Evolutionary conservation across 2,329 filamentous ascomycete genomes (phyloP).

Genomic region (Rachicladosporium sp.): DNA sequence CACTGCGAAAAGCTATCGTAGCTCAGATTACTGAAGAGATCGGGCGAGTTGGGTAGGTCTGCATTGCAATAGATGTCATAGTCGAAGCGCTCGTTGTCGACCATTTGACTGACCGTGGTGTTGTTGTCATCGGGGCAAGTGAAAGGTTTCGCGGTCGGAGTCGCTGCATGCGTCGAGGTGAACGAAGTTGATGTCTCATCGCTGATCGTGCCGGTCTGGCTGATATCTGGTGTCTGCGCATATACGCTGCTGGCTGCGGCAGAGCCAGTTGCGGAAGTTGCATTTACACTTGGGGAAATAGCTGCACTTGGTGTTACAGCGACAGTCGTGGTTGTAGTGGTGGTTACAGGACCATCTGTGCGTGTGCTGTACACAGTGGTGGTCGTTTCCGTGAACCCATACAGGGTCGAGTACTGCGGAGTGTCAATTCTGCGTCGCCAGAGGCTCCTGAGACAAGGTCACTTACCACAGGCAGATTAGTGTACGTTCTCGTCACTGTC

Average conservation of each 20-base stretch:
- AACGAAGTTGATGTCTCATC: slow-evolving; percentile 2
- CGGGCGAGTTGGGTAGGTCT: slow-evolving; percentile 15
- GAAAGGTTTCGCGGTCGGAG: slow-evolving; percentile 18
- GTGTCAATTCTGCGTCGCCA: slow-evolving; percentile 5
- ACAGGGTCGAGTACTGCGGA: slow-evolving; percentile 9
- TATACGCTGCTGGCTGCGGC: slow-evolving; percentile 2
- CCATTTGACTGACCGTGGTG: slow-evolving; percentile 20
- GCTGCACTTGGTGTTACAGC: slow-evolving; percentile 1
- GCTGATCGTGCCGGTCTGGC: slow-evolving; percentile 3
- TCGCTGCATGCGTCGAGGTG: background rate
- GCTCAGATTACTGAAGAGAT: slow-evolving; percentile 13
- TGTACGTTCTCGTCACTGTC: slow-evolving; percentile 18
- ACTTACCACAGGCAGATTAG: slow-evolving; percentile 13
- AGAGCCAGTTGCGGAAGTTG: background rate
- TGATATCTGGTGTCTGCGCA: slow-evolving; percentile 1
- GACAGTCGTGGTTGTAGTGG: slow-evolving; percentile 8
- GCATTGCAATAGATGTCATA: slow-evolving; percentile 22
- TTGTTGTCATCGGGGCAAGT: slow-evolving; percentile 22
- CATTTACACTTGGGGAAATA: background rate
- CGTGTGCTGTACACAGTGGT: slow-evolving; percentile 12
- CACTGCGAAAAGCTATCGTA: slow-evolving; percentile 21
- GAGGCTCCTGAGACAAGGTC: background rate
- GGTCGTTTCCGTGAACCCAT: slow-evolving; percentile 10
- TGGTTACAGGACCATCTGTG: slow-evolving; percentile 2
- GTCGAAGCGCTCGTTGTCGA: slow-evolving; percentile 20